Evolutionary conservation across 768 basidiomycete genomes (phyloP), one percentile per base, ranked within the genome.

Genomic region (Leccinum ochraceum): DNA sequence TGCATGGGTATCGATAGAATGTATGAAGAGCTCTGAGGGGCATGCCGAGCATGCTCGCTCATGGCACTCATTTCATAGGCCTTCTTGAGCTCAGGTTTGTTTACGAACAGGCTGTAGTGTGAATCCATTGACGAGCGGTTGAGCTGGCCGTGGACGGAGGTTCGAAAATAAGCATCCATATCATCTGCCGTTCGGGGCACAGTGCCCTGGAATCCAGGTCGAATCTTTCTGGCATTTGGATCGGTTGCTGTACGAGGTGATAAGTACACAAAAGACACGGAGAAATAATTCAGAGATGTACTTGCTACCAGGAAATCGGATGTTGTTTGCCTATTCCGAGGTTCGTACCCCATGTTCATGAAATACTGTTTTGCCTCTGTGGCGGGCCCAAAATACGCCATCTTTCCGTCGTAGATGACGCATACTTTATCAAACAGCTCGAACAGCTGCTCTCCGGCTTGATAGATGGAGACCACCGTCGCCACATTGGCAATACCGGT

Each of bases 181-280:
- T 89, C 86, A 3, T 71, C 77, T 1, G 88, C 80, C 0, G 83
- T 83, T 34, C 78, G 77, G 1, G 88, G 87, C 0, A 78, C 22
- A 22, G 22, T 22, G 22, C 62, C 56, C 16, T 76, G 73, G 49
- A 78, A 74, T 3, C 78, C 81, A 1, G 72, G 53, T 22, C 83
- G 81, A 4, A 78, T 67, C 17, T 78, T 82, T 49, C 90, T 86
- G 0, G 80, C 84, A 22, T 77, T 77, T 2, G 86, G 82, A 63
- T 89, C 85, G 4, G 88, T 88, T 8, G 83, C 85, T 63, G 36
- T 1, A 20, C 3, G 8, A 20, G 4, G 9, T 8, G 0, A 22
- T 62, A 4, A 57, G 44, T 6, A 20, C 1, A 6, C 1, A 34
- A 50, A 42, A 11, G 10, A 14, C 6, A 20, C 6, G 16, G 7